These are phyloP conservation scores for Daedaleopsis sinensis DNA, from an alignment of 768 basidiomycete genomes.

Conservation along the genomic window DNA sequence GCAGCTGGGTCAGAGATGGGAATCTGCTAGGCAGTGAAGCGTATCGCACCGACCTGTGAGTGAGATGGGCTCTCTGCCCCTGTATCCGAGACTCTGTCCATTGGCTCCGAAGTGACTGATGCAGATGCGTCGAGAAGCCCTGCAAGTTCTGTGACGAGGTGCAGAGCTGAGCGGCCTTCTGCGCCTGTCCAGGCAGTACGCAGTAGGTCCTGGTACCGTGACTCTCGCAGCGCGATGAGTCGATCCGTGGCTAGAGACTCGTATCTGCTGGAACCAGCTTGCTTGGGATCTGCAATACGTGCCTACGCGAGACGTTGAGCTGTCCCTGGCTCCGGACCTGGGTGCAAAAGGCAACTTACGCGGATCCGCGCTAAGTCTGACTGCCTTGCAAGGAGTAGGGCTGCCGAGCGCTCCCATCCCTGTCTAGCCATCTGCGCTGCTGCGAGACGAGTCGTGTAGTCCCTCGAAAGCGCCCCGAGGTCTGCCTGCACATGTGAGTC, in stretches of 20 bases:
- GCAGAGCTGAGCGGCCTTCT: slow-evolving; percentile 17
- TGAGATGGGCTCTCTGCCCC: not conserved
- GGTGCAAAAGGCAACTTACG: slow-evolving; percentile 18
- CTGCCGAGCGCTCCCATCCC: slow-evolving; percentile 43
- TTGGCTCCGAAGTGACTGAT: not conserved
- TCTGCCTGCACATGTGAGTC: slow-evolving; percentile 18
- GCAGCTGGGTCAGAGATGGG: not conserved
- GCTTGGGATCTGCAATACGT: slow-evolving; percentile 15
- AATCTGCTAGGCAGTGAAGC: not conserved
- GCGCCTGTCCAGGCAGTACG: slow-evolving; percentile 16
- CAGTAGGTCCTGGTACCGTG: slow-evolving; percentile 21
- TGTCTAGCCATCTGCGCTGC: slow-evolving; percentile 35
- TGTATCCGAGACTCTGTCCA: not conserved
- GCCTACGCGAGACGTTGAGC: slow-evolving; percentile 12
- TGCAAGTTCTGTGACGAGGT: slow-evolving; percentile 21
- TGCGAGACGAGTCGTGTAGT: slow-evolving; percentile 39
- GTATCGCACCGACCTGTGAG: not conserved
- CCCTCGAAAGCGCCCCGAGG: slow-evolving; percentile 36
- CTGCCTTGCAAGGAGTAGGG: slow-evolving; percentile 36
- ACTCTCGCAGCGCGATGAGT: slow-evolving; percentile 20
- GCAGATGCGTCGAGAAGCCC: slow-evolving; percentile 14
- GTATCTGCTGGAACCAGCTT: slow-evolving; percentile 18
- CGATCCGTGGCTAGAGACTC: slow-evolving; percentile 18
- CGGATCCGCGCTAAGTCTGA: slow-evolving; percentile 32
- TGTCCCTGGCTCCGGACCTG: not conserved